Conservation (phyloP, 768 basidiomycete species). For the Lentinus brumalis region DNA sequence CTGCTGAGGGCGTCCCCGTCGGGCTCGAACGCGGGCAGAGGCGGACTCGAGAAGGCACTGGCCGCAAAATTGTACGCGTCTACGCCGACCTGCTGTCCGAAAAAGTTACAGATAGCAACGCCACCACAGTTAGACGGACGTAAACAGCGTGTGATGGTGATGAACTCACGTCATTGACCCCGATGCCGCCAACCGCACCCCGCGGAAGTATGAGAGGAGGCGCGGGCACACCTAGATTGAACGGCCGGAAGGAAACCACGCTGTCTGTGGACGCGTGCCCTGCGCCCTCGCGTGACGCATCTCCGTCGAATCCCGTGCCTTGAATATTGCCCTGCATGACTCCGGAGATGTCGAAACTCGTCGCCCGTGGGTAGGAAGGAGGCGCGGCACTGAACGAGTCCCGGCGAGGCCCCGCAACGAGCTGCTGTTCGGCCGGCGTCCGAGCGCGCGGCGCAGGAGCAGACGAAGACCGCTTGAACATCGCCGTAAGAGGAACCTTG, state of each 20-base stretch:
- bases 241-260: constrained; percentile 8
- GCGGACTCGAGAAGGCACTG: constrained; percentile 14
- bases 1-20: constrained; percentile 18
- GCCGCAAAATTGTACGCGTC: background rate
- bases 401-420: constrained; percentile 6
- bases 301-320: background rate
- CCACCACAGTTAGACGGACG: constrained; percentile 11
- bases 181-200: constrained; percentile 3
- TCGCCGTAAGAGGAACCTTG: constrained; percentile 56
- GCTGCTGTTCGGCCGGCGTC: constrained; percentile 10
- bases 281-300: background rate
- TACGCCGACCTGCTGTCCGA: constrained; percentile 3
- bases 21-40: constrained; percentile 16
- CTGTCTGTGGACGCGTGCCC: background rate
- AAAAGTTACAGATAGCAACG: background rate
- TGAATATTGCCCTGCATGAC: constrained; percentile 1
- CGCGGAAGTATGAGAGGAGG: constrained; percentile 8
- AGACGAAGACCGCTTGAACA: constrained; percentile 68
- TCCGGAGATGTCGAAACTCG: constrained; percentile 7
- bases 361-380: constrained; percentile 12
- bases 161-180: constrained; percentile 17
- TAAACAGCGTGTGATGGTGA: constrained; percentile 4
- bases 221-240: background rate
- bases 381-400: constrained; percentile 18
- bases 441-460: constrained; percentile 44